Evolutionary conservation across 2,329 filamentous ascomycete genomes (phyloP).

Genomic region (Rhytidhysteron rufulum): DNA sequence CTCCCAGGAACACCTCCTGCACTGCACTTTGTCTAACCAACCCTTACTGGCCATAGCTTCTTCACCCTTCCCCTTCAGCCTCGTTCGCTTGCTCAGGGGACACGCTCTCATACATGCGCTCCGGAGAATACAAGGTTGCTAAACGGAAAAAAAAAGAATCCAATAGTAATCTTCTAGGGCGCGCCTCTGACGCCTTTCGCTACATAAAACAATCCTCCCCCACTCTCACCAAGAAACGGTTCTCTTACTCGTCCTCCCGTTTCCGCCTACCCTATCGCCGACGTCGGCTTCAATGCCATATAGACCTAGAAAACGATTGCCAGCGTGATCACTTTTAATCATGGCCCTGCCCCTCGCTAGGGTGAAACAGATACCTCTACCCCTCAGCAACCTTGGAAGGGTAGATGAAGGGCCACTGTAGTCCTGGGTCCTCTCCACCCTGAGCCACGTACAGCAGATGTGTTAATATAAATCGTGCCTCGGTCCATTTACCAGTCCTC

Average conservation of each 20-base stretch:
- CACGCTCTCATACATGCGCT: too few relatives aligned
- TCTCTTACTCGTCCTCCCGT: too few relatives aligned
- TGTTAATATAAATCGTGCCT: conserved; percentile 2
- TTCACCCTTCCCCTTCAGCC: too few relatives aligned
- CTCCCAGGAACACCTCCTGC: too few relatives aligned
- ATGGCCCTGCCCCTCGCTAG: conserved; percentile 8
- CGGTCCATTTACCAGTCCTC: conserved; percentile 39
- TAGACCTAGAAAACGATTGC: conserved; percentile 3
- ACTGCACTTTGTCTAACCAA: too few relatives aligned
- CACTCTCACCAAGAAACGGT: neutral
- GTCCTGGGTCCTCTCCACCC: neutral
- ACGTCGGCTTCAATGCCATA: neutral
- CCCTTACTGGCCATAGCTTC: too few relatives aligned
- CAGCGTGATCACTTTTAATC: conserved; percentile 16
- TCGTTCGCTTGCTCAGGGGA: too few relatives aligned
- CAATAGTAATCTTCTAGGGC: conserved; percentile 3
- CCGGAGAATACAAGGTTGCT: too few relatives aligned
- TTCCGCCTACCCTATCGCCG: neutral
- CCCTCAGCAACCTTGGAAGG: conserved; percentile 5
- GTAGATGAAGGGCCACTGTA: conserved; percentile 4
- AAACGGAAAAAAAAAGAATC: neutral
- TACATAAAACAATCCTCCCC: neutral
- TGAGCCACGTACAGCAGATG: conserved; percentile 1
- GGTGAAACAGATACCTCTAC: conserved; percentile 3
- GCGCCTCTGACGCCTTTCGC: conserved; percentile 9